Base-by-base conservation (phyloP, 2,329 filamentous ascomycete species). In the Epichloe elymi region DNA sequence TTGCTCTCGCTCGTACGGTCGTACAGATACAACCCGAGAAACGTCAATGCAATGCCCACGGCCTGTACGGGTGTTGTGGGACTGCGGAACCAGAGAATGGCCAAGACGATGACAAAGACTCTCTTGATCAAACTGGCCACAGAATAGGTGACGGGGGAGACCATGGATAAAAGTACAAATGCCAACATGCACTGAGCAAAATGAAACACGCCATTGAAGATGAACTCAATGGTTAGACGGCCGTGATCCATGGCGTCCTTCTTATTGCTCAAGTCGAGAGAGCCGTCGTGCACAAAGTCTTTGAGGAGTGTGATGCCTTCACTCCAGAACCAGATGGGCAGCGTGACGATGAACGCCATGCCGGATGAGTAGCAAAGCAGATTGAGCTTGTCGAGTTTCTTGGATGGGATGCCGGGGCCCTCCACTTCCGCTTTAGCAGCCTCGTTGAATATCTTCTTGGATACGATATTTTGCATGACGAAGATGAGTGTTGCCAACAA, bases 381-480 rank as follows among this genome's bases (percentile, higher is more conserved):
- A 63, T 98, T 98, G 40, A 98, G 79, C 70, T 98, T 98, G 70
- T 98, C 93, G 17, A 96, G 78, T 68, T 95, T 97, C 55, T 83
- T 82, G 42, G 81, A 78, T 51, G 78, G 77, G 12, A 74, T 69
- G 0, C 77, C 74, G 6, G 74, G 67, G 1, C 79, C 79, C 50
- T 95, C 88, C 7, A 83, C 80, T 67, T 96, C 91, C 2, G 88
- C 86, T 53, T 83, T 83, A 6, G 88, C 85, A 6, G 88, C 88
- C 63, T 96, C 90, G 66, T 96, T 98, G 74, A 98, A 98, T 10
- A 98, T 81, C 57, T 88, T 88, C 69, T 98, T 98, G 19, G 91
- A 97, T 58, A 96, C 95, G 52, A 98, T 98, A 64, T 98, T 98
- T 64, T 98, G 93, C 0, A 89, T 93, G 37, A 98, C 93, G 63